Percentiles rank a stretch among this genome's conserved stretches.
Evolutionary conservation across 257 asterid species (phyloP).

Genomic region (Jacaranda copaia): DNA sequence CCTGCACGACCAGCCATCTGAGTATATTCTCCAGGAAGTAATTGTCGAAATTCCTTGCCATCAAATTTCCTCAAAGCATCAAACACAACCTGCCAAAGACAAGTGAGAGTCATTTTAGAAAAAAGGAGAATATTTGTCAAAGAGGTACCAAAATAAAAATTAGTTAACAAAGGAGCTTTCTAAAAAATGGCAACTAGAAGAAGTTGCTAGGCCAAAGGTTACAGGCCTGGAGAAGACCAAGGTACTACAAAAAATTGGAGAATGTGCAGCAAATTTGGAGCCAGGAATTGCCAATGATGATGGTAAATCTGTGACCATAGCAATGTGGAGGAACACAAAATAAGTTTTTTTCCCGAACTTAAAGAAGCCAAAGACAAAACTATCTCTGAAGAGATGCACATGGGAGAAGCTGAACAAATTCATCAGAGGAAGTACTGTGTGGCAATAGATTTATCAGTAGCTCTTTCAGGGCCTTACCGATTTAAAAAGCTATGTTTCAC

Average conservation of each 20-base stretch:
- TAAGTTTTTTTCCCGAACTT: not conserved
- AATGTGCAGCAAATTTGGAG: constrained; percentile 9
- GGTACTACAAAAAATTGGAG: constrained; percentile 3
- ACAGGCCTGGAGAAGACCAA: constrained; percentile 16
- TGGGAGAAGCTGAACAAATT: constrained; percentile 19
- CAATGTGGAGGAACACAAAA: constrained; percentile 12
- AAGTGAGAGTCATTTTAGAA: constrained; percentile 28
- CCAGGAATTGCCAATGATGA: constrained; percentile 11
- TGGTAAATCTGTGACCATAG: not conserved
- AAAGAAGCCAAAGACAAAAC: constrained; percentile 17
- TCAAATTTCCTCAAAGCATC: constrained; percentile 91
- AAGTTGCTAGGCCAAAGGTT: constrained; percentile 2
- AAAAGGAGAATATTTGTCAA: constrained; percentile 26
- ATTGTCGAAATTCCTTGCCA: constrained; percentile 88
- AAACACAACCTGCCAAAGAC: constrained; percentile 86
- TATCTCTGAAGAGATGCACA: constrained; percentile 3
- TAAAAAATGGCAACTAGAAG: constrained; percentile 26
- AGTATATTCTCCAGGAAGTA: constrained; percentile 98
- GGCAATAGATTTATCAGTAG: not conserved
- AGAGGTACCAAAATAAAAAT: constrained; percentile 6
- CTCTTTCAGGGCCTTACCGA: constrained; percentile 10
- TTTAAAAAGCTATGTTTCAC: not conserved
- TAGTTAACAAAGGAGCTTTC: constrained; percentile 19
- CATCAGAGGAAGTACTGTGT: constrained; percentile 6
- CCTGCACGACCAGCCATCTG: constrained; percentile 99